Conservation (phyloP, 2,329 filamentous ascomycete genomes). For the Apiospora hydei region DNA sequence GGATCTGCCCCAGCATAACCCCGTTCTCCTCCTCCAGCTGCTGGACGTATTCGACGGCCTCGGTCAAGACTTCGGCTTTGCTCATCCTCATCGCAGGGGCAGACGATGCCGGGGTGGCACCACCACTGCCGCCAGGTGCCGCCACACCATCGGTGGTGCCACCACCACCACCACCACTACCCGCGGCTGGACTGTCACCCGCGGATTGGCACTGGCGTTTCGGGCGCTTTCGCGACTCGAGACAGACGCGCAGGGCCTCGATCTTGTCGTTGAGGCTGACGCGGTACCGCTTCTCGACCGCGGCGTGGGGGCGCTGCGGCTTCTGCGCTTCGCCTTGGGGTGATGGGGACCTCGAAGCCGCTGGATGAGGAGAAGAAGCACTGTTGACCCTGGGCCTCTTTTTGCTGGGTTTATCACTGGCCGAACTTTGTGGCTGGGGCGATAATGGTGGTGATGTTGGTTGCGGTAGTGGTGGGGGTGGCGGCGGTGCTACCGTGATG, state of each 20-base stretch:
- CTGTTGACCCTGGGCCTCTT: not conserved
- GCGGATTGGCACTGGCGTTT: not conserved
- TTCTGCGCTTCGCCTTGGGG: not conserved
- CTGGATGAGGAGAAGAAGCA: not conserved
- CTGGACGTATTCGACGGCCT: slow-evolving; percentile 16
- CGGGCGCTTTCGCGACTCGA: slow-evolving; percentile 5
- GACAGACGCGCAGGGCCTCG: not conserved
- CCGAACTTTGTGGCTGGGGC: no score
- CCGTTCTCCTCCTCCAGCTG: slow-evolving; percentile 9
- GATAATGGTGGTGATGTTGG: not conserved
- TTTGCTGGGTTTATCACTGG: not conserved
- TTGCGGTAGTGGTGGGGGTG: not conserved
- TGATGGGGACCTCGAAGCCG: not conserved
- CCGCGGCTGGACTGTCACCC: not conserved
- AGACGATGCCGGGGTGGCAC: not conserved
- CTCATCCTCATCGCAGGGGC: not conserved
- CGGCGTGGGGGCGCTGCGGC: not conserved
- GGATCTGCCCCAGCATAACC: slow-evolving; percentile 1
- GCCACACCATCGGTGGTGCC: not conserved
- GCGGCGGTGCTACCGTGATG: not conserved
- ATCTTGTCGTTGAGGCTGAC: slow-evolving; percentile 18
- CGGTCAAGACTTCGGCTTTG: slow-evolving; percentile 10
- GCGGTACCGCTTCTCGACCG: slow-evolving; percentile 16
- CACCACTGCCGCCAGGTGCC: not conserved
- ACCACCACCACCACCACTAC: no score